Base-by-base conservation (phyloP, 352 stramenopile genomes). In the Blastocystis sp. region DNA sequence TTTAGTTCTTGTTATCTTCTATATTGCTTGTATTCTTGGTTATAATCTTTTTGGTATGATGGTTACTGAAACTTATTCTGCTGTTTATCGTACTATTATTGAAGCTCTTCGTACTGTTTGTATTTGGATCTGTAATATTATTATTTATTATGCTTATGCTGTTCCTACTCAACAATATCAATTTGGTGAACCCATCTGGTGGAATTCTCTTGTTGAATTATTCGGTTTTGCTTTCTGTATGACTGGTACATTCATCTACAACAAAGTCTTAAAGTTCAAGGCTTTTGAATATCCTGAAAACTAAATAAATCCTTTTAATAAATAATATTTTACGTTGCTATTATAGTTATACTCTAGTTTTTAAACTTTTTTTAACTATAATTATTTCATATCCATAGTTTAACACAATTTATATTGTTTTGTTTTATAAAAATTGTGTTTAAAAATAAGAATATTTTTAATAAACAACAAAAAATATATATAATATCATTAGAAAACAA, bases 21-120 rank as follows among this genome's bases (percentile, higher is more conserved):
- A 70, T 43, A 71, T 70, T 47, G 56, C 67, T n/a, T 68, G 46
- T 52, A 71, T 71, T 49, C 56, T 66, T 6, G 65, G 65, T 58
- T 71, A 70, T 57, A 71, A 71, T 47, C 46, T 71, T 10, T 71
- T 68, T 39, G 67, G 67, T 47, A 65, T 71, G 39, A 58, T 41
- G 40, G 65, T 71, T 32, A 71, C 67, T 36, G 67, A 71, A 44
- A 42, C 57, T 35, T 56, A 69, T 43, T 58, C 10, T 48, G 67
- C 65, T 18, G 57, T 64, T n/a, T 43, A 67, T 39, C 40, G 67
- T 32, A 71, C 66, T 33, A 58, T 71, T 64, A 32, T 71, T n/a
- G 67, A 71, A 39, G 40, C 42, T 43, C 27, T 71, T 16, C 55
- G 67, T 55, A 70, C 65, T 34, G 35, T 71, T 27, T 62, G 64